These are phyloP conservation scores for Phialophora macrospora DNA, from an alignment of 2,329 filamentous ascomycete species.

Conservation along the genomic window DNA sequence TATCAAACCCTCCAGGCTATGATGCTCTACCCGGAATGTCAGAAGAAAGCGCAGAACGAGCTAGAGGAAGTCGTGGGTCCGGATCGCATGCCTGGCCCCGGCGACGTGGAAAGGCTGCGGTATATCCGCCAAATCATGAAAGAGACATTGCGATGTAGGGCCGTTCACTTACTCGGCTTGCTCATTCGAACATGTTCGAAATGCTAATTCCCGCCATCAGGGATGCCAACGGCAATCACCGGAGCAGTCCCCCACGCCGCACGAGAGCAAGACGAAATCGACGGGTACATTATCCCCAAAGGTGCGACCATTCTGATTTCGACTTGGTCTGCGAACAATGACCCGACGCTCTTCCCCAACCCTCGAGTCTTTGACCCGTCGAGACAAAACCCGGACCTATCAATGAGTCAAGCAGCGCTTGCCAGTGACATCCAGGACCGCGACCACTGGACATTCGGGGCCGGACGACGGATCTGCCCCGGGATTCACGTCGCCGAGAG, in stretches of 20 bases:
- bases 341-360: slow-evolving; percentile 39
- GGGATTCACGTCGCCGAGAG: slow-evolving; percentile 59
- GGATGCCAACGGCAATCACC: slow-evolving; percentile 48
- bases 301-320: slow-evolving; percentile 37
- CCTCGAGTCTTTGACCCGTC: slow-evolving; percentile 43
- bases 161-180: background rate
- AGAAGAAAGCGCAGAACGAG: slow-evolving; percentile 53
- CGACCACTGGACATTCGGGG: slow-evolving; percentile 42
- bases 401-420: slow-evolving; percentile 41
- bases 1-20: slow-evolving; percentile 47
- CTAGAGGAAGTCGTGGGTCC: slow-evolving; percentile 54
- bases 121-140: slow-evolving; percentile 61
- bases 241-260: slow-evolving; percentile 35
- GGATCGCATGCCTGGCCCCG: slow-evolving; percentile 53
- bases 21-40: slow-evolving; percentile 55
- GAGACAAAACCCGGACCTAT: slow-evolving; percentile 41
- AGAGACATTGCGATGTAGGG: slow-evolving; percentile 58
- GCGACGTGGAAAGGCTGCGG: slow-evolving; percentile 57
- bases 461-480: slow-evolving; percentile 54
- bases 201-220: background rate
- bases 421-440: slow-evolving; percentile 34
- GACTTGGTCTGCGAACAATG: slow-evolving; percentile 40
- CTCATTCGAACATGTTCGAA: background rate
- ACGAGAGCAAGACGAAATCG: slow-evolving; percentile 33
- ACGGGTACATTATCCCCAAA: slow-evolving; percentile 35